Evolutionary conservation across 106 monocot genomes (phyloP).

Genomic region (Amphibolis antarctica): DNA sequence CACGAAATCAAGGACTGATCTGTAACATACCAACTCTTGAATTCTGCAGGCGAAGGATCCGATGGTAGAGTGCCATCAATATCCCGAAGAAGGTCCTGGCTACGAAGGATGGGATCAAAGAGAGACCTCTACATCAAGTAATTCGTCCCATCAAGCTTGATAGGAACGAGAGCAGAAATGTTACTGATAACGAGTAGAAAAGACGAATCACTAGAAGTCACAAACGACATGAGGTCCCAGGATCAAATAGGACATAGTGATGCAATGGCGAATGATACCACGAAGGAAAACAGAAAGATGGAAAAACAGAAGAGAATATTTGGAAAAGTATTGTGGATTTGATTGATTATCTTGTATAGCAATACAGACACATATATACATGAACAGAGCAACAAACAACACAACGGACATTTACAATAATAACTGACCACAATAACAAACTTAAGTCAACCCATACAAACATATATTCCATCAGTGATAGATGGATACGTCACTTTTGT

Average conservation of each 20-base stretch:
- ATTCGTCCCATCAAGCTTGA: conserved; percentile 6
- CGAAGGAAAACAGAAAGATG: background rate
- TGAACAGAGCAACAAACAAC: too few species aligned
- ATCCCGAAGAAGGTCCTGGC: background rate
- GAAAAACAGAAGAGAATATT: background rate
- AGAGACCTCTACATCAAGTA: background rate
- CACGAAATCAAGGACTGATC: conserved; percentile 1
- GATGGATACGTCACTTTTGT: too few species aligned
- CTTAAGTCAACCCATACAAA: too few species aligned
- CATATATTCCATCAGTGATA: too few species aligned
- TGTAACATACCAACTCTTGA: background rate
- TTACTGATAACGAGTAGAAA: background rate
- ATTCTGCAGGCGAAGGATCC: background rate
- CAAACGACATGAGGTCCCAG: background rate
- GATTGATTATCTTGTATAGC: too few species aligned
- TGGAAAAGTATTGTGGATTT: too few species aligned
- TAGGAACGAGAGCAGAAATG: background rate
- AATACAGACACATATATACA: too few species aligned
- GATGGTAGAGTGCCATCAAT: background rate
- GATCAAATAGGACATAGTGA: background rate
- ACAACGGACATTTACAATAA: too few species aligned
- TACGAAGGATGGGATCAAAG: conserved; percentile 1
- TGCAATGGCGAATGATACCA: background rate
- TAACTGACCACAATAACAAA: too few species aligned
- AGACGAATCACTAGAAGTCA: too few species aligned